phyloP scores from a whole-genome alignment of 2,329 filamentous ascomycete genomes.

The Nothophoma quercina region DNA sequence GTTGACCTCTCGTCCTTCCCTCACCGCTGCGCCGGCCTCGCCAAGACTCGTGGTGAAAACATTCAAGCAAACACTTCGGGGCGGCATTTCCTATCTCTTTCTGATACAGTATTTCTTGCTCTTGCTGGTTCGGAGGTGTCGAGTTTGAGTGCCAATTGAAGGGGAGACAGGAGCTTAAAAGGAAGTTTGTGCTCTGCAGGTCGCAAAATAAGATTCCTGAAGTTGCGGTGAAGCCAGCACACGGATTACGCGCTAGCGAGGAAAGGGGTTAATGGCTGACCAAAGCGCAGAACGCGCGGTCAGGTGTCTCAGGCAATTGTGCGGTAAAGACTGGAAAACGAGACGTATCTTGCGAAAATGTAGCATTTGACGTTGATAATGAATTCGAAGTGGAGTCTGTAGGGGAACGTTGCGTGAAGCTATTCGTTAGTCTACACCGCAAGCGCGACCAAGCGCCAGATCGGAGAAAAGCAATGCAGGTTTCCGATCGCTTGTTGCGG shows the following conservation, averaged over 20 bases:
- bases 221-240: slow-evolving; percentile 49
- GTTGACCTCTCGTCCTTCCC: slow-evolving; percentile 28
- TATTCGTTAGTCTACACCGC: slow-evolving; percentile 20
- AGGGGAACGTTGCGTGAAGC: slow-evolving; percentile 17
- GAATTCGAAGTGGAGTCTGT: slow-evolving; percentile 14
- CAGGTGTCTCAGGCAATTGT: slow-evolving; percentile 39
- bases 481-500: slow-evolving; percentile 11
- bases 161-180: slow-evolving; percentile 34
- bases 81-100: slow-evolving; percentile 40
- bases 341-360: slow-evolving; percentile 6
- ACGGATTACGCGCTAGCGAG: slow-evolving; percentile 41
- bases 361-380: slow-evolving; percentile 3
- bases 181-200: slow-evolving; percentile 32
- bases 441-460: slow-evolving; percentile 20
- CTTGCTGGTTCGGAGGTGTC: slow-evolving; percentile 20
- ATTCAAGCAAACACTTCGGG: slow-evolving; percentile 48
- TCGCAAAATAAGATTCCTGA: slow-evolving; percentile 40
- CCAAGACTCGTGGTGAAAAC: slow-evolving; percentile 46
- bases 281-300: slow-evolving; percentile 38
- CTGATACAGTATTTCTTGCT: slow-evolving; percentile 16
- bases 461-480: slow-evolving; percentile 17
- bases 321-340: slow-evolving; percentile 13
- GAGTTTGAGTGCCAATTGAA: slow-evolving; percentile 17
- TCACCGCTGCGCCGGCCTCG: slow-evolving; percentile 39
- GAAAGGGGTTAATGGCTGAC: slow-evolving; percentile 43